Base-by-base conservation (phyloP, 2,329 filamentous ascomycete species). In the Penicillium brevicompactum region DNA sequence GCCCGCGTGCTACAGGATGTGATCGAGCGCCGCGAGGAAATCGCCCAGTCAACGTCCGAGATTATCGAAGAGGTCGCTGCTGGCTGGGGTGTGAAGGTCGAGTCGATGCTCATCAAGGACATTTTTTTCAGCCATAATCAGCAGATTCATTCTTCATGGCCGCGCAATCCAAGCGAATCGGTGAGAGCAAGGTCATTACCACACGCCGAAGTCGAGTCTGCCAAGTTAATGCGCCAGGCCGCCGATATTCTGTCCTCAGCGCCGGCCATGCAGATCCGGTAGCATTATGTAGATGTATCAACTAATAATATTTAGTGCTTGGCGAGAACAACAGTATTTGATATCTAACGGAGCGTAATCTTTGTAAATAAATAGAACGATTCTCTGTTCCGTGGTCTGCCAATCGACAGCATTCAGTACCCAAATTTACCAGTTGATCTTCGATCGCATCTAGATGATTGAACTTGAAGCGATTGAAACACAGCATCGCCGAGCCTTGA, bases 71-170 rank as follows among this genome's bases (percentile, higher is more conserved):
- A 97, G 65, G 94, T 96, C 1, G 93, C 94, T 5, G 81, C 85
- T 10, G 91, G 91, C 58, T 99, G 94, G 94, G 94, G 94, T 77
- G 93, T 96, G 6, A 87, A 91, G 70, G 94, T 97, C 55, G 94
- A 97, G 82, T 92, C 88, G 70, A 99, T 99, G 93, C 87, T 99
- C 65, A 93, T 99, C 84, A 97, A 99, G 80, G 94, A 99, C 76
- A 96, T 99, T 72, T 90, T 97, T 73, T 99, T 99, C 85, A 92
- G 87, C 77, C 86, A 91, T 70, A 94, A 97, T 65, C 83, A 99
- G 43, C 94, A 77, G 93, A 97, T 70, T 94, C 90, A n/a, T 85
- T 99, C 47, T 96, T 91, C 71, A 97, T 99, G 94, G 94, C 94
- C 38, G 94, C 94, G 3, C 94, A 99, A 83, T 91, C 89, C 81